These are phyloP conservation scores for Tolypocladium inflatum DNA, from an alignment of 2,329 filamentous ascomycete species.

Conservation along the genomic window DNA sequence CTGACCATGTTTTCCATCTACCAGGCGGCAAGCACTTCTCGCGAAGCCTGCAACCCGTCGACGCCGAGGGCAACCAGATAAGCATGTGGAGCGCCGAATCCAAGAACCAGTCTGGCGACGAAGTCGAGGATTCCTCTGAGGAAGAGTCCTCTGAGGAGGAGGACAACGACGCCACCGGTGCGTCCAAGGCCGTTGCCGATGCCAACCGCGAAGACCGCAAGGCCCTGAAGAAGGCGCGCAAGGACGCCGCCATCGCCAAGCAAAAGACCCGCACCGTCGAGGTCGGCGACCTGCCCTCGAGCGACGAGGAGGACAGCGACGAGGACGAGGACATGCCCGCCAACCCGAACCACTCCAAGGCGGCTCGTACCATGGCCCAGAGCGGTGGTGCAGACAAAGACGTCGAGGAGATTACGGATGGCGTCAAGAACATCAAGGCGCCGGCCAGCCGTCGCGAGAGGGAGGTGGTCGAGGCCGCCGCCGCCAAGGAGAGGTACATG, in stretches of 20 bases:
- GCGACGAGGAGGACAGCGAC: slow-evolving; percentile 52
- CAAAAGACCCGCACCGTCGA: slow-evolving; percentile 63
- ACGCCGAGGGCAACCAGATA: slow-evolving; percentile 79
- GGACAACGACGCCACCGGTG: slow-evolving; percentile 36
- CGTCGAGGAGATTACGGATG: slow-evolving; percentile 43
- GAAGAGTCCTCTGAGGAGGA: slow-evolving; percentile 29
- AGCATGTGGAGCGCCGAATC: slow-evolving; percentile 73
- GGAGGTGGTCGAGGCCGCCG: slow-evolving; percentile 75
- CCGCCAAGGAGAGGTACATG: slow-evolving; percentile 82
- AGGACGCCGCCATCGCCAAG: slow-evolving; percentile 76
- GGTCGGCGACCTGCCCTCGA: slow-evolving; percentile 77
- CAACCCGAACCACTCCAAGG: slow-evolving; percentile 87
- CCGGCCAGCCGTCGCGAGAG: slow-evolving; percentile 42
- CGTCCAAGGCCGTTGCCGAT: slow-evolving; percentile 34
- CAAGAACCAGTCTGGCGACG: slow-evolving; percentile 32
- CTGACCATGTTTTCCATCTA: background rate
- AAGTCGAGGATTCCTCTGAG: slow-evolving; percentile 40
- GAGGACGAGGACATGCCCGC: slow-evolving; percentile 60
- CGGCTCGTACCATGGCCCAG: slow-evolving; percentile 49
- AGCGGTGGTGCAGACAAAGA: slow-evolving; percentile 5
- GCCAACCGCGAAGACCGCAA: slow-evolving; percentile 77
- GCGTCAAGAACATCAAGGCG: slow-evolving; percentile 44
- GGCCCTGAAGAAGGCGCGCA: slow-evolving; percentile 79
- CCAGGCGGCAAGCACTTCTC: slow-evolving; percentile 93
- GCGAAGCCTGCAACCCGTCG: slow-evolving; percentile 77